Base-by-base conservation (phyloP, 2,329 filamentous ascomycete species). In the Phialocephala sp. region DNA sequence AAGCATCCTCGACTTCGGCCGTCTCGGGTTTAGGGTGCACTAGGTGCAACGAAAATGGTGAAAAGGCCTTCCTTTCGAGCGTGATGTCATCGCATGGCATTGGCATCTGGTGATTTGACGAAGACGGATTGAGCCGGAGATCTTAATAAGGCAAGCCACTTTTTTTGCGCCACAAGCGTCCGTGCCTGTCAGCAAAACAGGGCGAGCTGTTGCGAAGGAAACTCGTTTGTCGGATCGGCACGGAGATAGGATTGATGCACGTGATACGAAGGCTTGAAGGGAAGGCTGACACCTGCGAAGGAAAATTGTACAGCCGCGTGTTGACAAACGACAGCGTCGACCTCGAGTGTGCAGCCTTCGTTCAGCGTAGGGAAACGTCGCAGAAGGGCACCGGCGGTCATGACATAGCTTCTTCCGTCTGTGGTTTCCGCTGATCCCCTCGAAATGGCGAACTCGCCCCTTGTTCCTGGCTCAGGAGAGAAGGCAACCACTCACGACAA, bases 361-460 rank as follows among this genome's bases (percentile, higher is more conserved):
- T 27, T 18, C 24, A 6, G 22, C 15, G 18, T 18, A 22, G 9
- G 11, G 45, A 32, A 27, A 35, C 2, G 12, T 27, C 32, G 5
- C 24, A 27, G 27, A 2, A 54, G 50, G 24, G 32, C 32, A 54
- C 24, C 50, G 27, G 35, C 50, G 11, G 4, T 14, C 24, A 54
- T 54, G 50, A 32, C 5, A 54, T 54, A 54, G 27, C 50, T 1
- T 45, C 27, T 55, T 20, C 58, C n/a, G 20, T 35, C 59, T 62
- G 37, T 47, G 15, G 22, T 15, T 22, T 47, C 50, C 24, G 3
- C n/a, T 1, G n/a, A 50, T 6, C 22, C 18, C 45, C 9, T 45
- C 45, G 60, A 36, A 18, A 72, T 72, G 71, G 71, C 71, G 9
- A 67, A 69, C 43, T 72, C 71, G 20, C 71, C 71, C 39, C 67